Percentiles rank a stretch among this genome's conserved stretches.
phyloP scores from a whole-genome alignment of 768 basidiomycete genomes.

The Naganishia friedmannii region DNA sequence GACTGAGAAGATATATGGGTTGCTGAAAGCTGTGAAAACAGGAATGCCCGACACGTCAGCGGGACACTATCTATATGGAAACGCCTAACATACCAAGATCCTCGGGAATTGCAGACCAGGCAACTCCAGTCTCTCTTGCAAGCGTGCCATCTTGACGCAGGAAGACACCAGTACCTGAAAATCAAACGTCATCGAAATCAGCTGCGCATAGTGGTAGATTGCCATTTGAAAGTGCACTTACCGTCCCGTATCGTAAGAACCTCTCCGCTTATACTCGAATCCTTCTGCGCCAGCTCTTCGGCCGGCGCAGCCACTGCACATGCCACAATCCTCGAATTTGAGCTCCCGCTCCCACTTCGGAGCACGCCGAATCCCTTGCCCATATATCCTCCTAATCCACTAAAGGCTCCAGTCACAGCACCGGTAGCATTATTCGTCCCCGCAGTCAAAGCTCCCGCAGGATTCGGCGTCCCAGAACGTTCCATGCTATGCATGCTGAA shows the following conservation, averaged over 20 bases:
- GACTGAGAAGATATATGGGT: slow-evolving; percentile 46
- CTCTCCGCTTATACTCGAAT: slow-evolving; percentile 35
- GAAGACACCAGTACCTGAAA: slow-evolving; percentile 34
- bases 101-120: slow-evolving; percentile 46
- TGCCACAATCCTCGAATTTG: slow-evolving; percentile 31
- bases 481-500: background rate
- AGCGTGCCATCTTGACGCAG: slow-evolving; percentile 43
- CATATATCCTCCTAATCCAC: slow-evolving; percentile 51
- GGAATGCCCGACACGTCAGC: slow-evolving; percentile 18
- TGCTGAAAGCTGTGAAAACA: slow-evolving; percentile 33
- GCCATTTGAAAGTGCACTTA: slow-evolving; percentile 34
- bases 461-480: background rate
- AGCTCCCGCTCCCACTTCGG: slow-evolving; percentile 10
- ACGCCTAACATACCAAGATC: slow-evolving; percentile 32
- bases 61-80: background rate
- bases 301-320: slow-evolving; percentile 29
- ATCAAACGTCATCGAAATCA: too few relatives aligned
- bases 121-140: slow-evolving; percentile 37
- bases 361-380: slow-evolving; percentile 43
- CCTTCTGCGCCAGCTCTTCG: background rate
- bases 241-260: slow-evolving; percentile 44
- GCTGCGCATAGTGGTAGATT: slow-evolving; percentile 20
- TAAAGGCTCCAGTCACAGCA: slow-evolving; percentile 36
- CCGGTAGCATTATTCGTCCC: background rate
- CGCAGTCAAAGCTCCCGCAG: too few relatives aligned